A percentile compares a stretch with the other conserved stretches of the same genome.
Conservation (phyloP, 768 basidiomycete genomes). For the Cystobasidium onofrii region DNA sequence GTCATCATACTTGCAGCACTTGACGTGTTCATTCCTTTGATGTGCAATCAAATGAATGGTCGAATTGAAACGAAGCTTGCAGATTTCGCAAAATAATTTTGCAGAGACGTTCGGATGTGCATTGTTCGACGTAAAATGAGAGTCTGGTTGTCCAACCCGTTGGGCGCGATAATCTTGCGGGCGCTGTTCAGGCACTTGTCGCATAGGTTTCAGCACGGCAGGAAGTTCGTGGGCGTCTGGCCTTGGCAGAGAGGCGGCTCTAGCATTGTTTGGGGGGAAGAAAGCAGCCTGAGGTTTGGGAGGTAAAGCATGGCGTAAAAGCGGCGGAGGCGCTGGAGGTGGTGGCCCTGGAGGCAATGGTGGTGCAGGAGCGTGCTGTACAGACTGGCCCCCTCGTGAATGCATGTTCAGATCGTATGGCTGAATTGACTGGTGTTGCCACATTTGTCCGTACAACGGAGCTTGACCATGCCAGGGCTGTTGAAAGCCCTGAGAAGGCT, state of each 20-base stretch:
- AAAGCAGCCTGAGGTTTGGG: not conserved
- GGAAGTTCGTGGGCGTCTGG: not conserved
- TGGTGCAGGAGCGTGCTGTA: not conserved
- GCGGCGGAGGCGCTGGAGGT: not conserved
- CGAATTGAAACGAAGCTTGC: not conserved
- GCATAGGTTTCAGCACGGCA: not conserved
- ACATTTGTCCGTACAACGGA: not conserved
- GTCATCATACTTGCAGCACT: constrained; percentile 8
- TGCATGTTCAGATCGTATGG: not conserved
- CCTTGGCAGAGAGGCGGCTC: not conserved
- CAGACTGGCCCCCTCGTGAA: not conserved
- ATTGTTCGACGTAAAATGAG: not conserved
- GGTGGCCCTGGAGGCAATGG: not conserved
- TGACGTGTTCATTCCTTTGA: constrained; percentile 22
- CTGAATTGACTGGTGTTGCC: not conserved
- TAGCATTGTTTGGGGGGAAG: not conserved
- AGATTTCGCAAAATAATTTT: not conserved
- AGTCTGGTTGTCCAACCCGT: not conserved
- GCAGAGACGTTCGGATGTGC: not conserved
- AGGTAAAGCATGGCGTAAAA: not conserved
- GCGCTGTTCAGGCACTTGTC: not conserved
- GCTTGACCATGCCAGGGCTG: not conserved
- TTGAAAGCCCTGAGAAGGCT: not conserved
- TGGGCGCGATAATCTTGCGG: not conserved
- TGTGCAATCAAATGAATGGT: constrained; percentile 13